Evolutionary conservation across 2,329 filamentous ascomycete species (phyloP).

Genomic region (Sporothrix protearum): DNA sequence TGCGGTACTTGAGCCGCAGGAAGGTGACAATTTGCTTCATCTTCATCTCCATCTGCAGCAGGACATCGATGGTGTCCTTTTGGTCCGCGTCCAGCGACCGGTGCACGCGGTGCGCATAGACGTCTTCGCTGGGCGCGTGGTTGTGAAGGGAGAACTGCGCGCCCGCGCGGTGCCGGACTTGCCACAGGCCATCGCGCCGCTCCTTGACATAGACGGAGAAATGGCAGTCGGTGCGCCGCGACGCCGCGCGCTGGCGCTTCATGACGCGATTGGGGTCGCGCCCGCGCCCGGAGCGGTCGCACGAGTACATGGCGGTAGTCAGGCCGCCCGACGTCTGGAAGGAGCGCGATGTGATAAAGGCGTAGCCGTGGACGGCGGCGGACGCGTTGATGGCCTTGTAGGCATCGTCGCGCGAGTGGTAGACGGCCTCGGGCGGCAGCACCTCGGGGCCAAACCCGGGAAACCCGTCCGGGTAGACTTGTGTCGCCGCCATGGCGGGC

Average conservation of each 20-base stretch:
- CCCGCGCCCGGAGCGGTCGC: constrained; percentile 22
- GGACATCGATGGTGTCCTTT: constrained; percentile 23
- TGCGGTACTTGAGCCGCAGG: constrained; percentile 25
- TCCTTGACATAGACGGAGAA: constrained; percentile 23
- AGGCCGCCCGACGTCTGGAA: constrained; percentile 23
- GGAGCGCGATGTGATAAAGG: constrained; percentile 23
- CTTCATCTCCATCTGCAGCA: constrained; percentile 24
- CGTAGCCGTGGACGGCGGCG: constrained; percentile 23
- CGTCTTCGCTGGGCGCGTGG: constrained; percentile 23
- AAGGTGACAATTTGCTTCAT: constrained; percentile 24
- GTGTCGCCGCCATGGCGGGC: background rate
- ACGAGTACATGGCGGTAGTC: constrained; percentile 22
- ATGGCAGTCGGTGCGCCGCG: constrained; percentile 24
- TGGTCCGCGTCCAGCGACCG: constrained; percentile 24
- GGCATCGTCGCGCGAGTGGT: constrained; percentile 21
- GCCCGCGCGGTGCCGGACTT: constrained; percentile 20
- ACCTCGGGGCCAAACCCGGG: constrained; percentile 23
- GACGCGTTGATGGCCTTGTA: constrained; percentile 22
- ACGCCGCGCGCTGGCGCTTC: constrained; percentile 22
- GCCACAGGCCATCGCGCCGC: constrained; percentile 22
- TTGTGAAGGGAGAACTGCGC: constrained; percentile 24
- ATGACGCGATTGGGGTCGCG: constrained; percentile 22
- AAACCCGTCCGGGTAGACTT: constrained; percentile 20
- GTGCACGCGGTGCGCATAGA: constrained; percentile 24
- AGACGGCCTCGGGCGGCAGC: constrained; percentile 17